A percentile compares a stretch with the other conserved stretches of the same genome.
phyloP scores from a whole-genome alignment of 1,139 yeast species.

The Candida tropicalis region DNA sequence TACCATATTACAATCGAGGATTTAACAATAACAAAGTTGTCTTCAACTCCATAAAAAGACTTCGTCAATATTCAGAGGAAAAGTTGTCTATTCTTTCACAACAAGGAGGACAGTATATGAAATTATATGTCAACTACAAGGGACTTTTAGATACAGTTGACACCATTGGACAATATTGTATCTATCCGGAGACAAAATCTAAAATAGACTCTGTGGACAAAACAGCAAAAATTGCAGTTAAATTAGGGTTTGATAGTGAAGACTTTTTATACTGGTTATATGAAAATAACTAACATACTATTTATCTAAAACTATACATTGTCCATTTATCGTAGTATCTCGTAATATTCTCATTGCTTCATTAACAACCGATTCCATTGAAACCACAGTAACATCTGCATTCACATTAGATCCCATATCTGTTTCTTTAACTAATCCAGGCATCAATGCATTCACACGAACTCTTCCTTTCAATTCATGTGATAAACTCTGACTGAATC shows the following conservation, averaged over 20 bases:
- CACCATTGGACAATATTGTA: neutral
- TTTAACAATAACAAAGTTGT: constrained; percentile 34
- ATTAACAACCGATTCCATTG: constrained; percentile 28
- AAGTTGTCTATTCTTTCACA: neutral
- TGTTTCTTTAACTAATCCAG: constrained; percentile 74
- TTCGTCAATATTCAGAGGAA: constrained; percentile 5
- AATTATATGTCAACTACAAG: neutral
- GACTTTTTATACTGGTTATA: constrained; percentile 1
- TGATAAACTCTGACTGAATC: constrained; percentile 66
- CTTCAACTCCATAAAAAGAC: constrained; percentile 26
- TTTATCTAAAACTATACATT: constrained; percentile 26
- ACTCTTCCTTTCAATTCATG: constrained; percentile 57
- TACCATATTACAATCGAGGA: constrained; percentile 34
- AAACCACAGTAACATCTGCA: constrained; percentile 18
- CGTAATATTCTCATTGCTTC: constrained; percentile 32
- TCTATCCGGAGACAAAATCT: neutral
- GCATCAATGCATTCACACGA: constrained; percentile 67
- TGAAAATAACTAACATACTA: constrained; percentile 2
- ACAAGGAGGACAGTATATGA: neutral
- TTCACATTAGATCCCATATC: constrained; percentile 56
- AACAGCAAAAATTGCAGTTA: neutral
- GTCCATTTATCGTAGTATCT: constrained; percentile 41
- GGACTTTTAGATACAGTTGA: neutral
- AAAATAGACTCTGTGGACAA: neutral
- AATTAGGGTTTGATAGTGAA: neutral